Conservation (phyloP, 2,329 filamentous ascomycete genomes). For the Aphanoascus verrucosus region DNA sequence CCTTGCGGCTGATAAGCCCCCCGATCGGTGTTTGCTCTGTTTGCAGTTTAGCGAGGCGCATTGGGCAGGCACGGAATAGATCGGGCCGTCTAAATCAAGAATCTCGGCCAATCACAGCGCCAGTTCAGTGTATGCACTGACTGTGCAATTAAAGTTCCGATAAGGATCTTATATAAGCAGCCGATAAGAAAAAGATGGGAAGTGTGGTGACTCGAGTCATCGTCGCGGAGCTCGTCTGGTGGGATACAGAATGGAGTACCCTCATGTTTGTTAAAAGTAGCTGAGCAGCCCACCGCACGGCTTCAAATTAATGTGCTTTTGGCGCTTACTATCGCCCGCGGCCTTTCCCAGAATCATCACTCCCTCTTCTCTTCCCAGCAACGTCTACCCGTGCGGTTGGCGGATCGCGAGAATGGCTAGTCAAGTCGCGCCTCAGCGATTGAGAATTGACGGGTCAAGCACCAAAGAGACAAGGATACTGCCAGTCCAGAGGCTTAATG, state of each 20-base stretch:
- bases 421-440: background rate
- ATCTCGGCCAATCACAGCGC: background rate
- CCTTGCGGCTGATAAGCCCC: too few relatives aligned
- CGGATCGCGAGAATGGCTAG: conserved; percentile 2
- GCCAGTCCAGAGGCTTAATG: conserved; percentile 30
- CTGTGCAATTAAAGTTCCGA: background rate
- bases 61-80: too few relatives aligned
- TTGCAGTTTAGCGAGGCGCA: too few relatives aligned
- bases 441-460: background rate
- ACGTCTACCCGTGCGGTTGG: background rate
- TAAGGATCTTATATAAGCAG: background rate
- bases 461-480: conserved; percentile 25
- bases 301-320: background rate
- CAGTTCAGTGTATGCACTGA: background rate
- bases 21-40: too few relatives aligned
- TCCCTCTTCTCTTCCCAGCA: background rate
- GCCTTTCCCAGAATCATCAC: background rate
- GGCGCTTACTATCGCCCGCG: background rate
- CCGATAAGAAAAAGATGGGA: background rate
- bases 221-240: background rate
- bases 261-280: background rate
- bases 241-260: background rate
- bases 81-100: background rate
- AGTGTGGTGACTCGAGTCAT: background rate
- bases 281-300: background rate